Conservation (phyloP, 2,329 filamentous ascomycete species). For the Phaeophleospora eucalypticola region DNA sequence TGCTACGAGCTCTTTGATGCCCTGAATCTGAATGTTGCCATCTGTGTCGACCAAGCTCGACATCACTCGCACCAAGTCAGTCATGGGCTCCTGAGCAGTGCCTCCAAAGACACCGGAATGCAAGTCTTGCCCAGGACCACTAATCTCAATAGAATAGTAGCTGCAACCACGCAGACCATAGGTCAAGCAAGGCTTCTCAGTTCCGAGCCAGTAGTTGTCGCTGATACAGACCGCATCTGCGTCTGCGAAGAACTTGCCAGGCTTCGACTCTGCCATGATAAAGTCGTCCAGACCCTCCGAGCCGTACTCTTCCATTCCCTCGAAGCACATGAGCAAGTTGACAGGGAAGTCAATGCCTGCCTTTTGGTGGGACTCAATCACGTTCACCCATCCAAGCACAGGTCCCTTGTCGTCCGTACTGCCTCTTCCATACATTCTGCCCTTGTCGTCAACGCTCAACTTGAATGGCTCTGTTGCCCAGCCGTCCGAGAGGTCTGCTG, state of each 20-base stretch:
- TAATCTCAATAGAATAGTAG: slow-evolving; percentile 91
- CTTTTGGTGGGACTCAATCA: slow-evolving; percentile 96
- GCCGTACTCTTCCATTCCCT: slow-evolving; percentile 99
- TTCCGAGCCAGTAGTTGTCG: slow-evolving; percentile 99
- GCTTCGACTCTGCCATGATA: slow-evolving; percentile 81
- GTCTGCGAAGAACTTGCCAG: slow-evolving; percentile 79
- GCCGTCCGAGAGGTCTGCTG: slow-evolving; percentile 85
- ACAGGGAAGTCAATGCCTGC: slow-evolving; percentile 92
- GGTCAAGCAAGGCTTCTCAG: slow-evolving; percentile 95
- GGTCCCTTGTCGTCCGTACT: slow-evolving; percentile 98
- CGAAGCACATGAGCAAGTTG: slow-evolving; percentile 98
- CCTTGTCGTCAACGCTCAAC: slow-evolving; percentile 81
- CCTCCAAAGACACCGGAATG: slow-evolving; percentile 97
- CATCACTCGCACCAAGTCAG: slow-evolving; percentile 80
- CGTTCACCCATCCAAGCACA: slow-evolving; percentile 94
- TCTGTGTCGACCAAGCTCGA: slow-evolving; percentile 79
- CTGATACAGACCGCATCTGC: slow-evolving; percentile 96
- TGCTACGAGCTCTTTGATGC: slow-evolving; percentile 88
- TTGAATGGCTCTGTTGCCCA: slow-evolving; percentile 95
- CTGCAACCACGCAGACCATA: slow-evolving; percentile 97
- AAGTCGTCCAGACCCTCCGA: slow-evolving; percentile 95
- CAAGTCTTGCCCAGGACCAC: slow-evolving; percentile 85
- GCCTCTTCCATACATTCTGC: slow-evolving; percentile 92
- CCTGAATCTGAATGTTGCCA: slow-evolving; percentile 92
- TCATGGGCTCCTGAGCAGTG: slow-evolving; percentile 97